Base-by-base conservation (phyloP, 1,284 basidiomycete species). In the Laetiporus sulphureus region DNA sequence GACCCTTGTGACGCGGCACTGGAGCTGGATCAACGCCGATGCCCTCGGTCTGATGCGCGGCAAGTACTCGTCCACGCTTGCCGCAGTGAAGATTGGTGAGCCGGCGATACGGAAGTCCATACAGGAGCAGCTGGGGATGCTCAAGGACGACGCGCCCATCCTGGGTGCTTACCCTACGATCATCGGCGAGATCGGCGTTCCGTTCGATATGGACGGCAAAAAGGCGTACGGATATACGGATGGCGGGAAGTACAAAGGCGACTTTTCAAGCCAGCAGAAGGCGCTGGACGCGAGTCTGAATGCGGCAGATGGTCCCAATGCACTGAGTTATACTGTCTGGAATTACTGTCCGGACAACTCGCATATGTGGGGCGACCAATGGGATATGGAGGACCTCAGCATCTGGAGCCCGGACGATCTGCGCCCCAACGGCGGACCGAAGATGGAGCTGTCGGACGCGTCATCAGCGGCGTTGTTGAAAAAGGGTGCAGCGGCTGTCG, bases 1-100 rank as follows among this genome's bases (percentile, higher is more conserved):
- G 33, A 89, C 86, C 5, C 72, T 89, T 15, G 67, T 90, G 22
- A 89, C 87, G 25, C 72, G 86, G 23, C 89, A 93, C 53, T 95
- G 91, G 93, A 88, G 93, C 59, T 92, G 87, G 90, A 91, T 95
- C 73, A 98, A 98, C 56, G 94, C 92, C 2, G 95, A 99, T 62
- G 91, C 94, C 0, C 67, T 99, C 0, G 95, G 95, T 1, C 63
- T 98, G 6, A 65, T 98, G 31, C 71, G 95, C 31, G 91, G 91
- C 15, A 91, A 91, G 57, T 99, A 98, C 62, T 72, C 73, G 56
- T 79, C 60, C 64, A 82, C 70, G 52, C 65, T 68, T 45, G 83
- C 65, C 61, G 91, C 67, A 29, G 87, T 73, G 45, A 91, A 68
- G 54, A 68, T 98, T 32, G 95, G 95, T 25, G 83, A 91, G 56